Evolutionary conservation across 495 filamentous ascomycete genomes (phyloP), one percentile per base, ranked within the genome.

Genomic region (Lentithecium fluviatile): DNA sequence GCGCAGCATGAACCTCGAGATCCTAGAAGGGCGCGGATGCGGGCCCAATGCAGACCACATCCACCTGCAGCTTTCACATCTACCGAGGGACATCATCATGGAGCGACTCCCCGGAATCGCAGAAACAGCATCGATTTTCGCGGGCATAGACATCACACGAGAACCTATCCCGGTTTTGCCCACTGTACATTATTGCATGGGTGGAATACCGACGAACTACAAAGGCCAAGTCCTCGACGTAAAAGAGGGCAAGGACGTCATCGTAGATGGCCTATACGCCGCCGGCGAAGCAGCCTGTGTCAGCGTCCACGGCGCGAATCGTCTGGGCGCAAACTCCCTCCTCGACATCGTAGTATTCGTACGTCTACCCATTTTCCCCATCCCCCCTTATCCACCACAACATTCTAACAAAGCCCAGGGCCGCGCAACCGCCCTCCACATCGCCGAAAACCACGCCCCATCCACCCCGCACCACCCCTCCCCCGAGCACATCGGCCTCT

Each of bases 141-240:
- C 93, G 40, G 94, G 94, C 75, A 93, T 98, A 69, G 94, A 98
- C 73, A 91, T 98, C 66, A 86, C 86, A 73, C 95, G 92, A 79
- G 89, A 96, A 76, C 94, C 93, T 61, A 98, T 98, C 70, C 94
- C 94, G 49, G 94, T 98, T 64, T 81, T 98, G 59, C 94, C 94
- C 48, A 98, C 94, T 34, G 94, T 96, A 69, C 94, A 98, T 81
- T 98, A 98, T 83, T 96, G 96, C 83, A 98, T 98, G 94, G 94
- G 94, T 75, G 94, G 94, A 79, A 96, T 98, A 71, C 93, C 94
- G 38, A 98, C 94, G 61, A 90, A 90, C 68, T 97, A 95, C 82
- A 96, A 91, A 58, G 94, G 94, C 73, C 91, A 97, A 77, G 94
- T 97, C 69, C 74, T 98, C 52, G 91, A 88, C 46, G 80, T 94